Percentiles rank a stretch among this genome's conserved stretches.
Evolutionary conservation across 306 rosid genomes (phyloP).

Genomic region (Oemleria cerasiformis): DNA sequence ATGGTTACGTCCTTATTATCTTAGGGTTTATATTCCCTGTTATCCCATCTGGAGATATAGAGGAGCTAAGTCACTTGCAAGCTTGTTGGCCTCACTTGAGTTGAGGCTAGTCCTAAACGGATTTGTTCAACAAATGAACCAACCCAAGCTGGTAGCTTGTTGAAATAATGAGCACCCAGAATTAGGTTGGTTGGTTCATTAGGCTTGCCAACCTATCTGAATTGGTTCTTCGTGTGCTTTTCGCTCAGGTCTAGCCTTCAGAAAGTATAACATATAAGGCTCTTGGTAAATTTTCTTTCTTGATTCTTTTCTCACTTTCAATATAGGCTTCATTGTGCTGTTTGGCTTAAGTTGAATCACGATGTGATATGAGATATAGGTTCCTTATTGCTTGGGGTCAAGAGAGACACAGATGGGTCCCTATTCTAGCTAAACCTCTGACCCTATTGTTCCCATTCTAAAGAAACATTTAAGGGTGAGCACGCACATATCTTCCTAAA

Average conservation of each 20-base stretch:
- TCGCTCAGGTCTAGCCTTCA: too few species aligned
- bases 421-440: neutral
- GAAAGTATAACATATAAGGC: neutral
- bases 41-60: neutral
- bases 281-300: neutral
- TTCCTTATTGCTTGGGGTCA: neutral
- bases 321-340: neutral
- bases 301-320: neutral
- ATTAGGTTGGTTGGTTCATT: neutral
- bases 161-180: neutral
- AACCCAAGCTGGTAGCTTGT: neutral
- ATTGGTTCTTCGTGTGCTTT: neutral
- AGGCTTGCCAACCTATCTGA: neutral
- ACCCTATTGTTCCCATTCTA: neutral
- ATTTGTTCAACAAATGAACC: neutral
- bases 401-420: neutral
- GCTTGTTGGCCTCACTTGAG: neutral
- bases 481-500: neutral
- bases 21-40: neutral
- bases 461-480: neutral
- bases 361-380: neutral
- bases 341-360: slow-evolving; percentile 4
- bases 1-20: neutral
- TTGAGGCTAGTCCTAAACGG: neutral
- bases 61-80: neutral